Base-by-base conservation (phyloP, 257 asterid species). In the Primulina eburnea region DNA sequence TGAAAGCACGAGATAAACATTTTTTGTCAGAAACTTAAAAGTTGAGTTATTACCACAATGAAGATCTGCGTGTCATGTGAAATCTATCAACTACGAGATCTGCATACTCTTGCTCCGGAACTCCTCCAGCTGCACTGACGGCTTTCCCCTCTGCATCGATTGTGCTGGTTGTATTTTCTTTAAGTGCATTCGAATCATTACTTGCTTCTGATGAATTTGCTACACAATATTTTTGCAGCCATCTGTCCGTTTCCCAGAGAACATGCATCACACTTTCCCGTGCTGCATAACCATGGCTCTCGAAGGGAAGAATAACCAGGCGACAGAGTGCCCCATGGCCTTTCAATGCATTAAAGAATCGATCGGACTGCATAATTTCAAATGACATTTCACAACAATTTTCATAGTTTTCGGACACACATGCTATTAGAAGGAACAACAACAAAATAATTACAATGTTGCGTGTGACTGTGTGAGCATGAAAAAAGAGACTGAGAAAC, bases 231-330 rank as follows among this genome's bases (percentile, higher is more conserved):
- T 75, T 88, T 67, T 89, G 92, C 71, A 94, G 85, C 99, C 99
- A 94, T 81, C 95, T 80, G 50, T 94, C 97, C n/a, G 95, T 89
- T 88, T 94, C 99, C 97, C 99, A 94, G 71, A 94, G 97, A 68
- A 80, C 88, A 72, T 94, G 97, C 97, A 94, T 89, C 79, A 94
- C 91, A 57, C 99, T 94, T 79, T 94, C 99, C 1, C 97, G 88
- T 71, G 99, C 90, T 75, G 96, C 81, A 85, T 91, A 94, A 18
- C 93, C 89, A 74, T 94, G 99, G 87, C 96, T 91, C 92, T 94
- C 97, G 34, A 78, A 84, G 26, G 99, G 99, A 75, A 94, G 97
- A 75, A 89, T 69, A 50, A 91, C 97, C 7, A 94, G 86, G 64
- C 99, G 97, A 61, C 93, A 86, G 74, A 79, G 95, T 64, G 90